A percentile compares a stretch with the other conserved stretches of the same genome.
These are phyloP conservation scores for Dacryopinax primogenitus DNA, from an alignment of 768 basidiomycete species.

Conservation along the genomic window DNA sequence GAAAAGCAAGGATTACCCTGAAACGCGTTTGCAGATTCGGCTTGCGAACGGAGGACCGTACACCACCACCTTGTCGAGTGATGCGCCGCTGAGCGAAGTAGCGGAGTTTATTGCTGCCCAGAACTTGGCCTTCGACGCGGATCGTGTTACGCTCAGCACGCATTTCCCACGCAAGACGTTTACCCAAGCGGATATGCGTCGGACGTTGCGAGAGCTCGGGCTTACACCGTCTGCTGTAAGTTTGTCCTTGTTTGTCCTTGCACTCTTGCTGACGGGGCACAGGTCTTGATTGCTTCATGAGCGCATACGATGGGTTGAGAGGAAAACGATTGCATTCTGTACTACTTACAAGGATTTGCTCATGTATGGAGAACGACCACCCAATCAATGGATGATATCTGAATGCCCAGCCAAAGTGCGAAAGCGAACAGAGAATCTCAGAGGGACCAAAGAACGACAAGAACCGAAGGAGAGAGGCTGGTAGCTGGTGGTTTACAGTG, in stretches of 20 bases:
- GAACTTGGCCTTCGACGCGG: slow-evolving; percentile 51
- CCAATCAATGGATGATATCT: background rate
- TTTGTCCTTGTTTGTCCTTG: background rate
- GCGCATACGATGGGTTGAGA: background rate
- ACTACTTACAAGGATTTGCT: background rate
- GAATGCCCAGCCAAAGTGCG: too few species aligned
- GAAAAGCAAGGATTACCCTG: slow-evolving; percentile 62
- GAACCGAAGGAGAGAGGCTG: background rate
- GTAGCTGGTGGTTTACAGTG: background rate
- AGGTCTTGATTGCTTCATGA: background rate
- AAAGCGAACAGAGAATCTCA: background rate
- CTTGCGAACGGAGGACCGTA: slow-evolving; percentile 68
- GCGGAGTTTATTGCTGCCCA: slow-evolving; percentile 80
- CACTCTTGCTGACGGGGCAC: background rate
- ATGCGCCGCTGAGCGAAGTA: slow-evolving; percentile 67
- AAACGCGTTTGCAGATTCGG: slow-evolving; percentile 79
- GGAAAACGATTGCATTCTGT: background rate
- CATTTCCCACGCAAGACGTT: slow-evolving; percentile 86
- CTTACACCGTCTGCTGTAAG: slow-evolving; percentile 82
- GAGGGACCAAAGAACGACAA: background rate
- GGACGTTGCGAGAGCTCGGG: slow-evolving; percentile 68
- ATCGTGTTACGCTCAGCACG: slow-evolving; percentile 62
- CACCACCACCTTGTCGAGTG: slow-evolving; percentile 67
- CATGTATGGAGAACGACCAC: background rate
- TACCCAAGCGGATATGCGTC: slow-evolving; percentile 55